phyloP scores from a whole-genome alignment of 192 early-diverging fungal species.

The Podila minutissima region DNA sequence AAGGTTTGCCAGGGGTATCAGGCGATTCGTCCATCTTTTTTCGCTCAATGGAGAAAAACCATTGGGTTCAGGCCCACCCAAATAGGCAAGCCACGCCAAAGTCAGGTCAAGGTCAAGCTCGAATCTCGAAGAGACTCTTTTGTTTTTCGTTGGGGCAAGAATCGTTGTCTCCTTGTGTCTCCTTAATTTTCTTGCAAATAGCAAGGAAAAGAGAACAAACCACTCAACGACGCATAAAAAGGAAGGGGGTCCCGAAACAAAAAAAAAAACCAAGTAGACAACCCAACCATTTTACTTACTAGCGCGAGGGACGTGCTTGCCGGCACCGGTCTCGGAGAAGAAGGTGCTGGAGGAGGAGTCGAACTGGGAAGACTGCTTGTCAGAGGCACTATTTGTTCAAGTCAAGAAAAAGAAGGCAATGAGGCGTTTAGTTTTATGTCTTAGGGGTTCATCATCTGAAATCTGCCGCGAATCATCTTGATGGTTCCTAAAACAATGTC shows the following conservation, averaged over 20 bases:
- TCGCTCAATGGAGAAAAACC: not conserved
- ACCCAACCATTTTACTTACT: slow-evolving; percentile 14
- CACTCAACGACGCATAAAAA: not conserved
- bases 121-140: not conserved
- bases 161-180: not conserved
- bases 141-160: not conserved
- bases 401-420: not conserved
- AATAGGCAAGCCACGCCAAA: no score
- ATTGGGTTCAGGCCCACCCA: not conserved
- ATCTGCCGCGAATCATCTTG: not conserved
- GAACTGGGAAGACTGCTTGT: slow-evolving; percentile 83
- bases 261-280: no score
- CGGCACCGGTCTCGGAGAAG: slow-evolving; percentile 99
- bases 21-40: not conserved
- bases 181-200: no score
- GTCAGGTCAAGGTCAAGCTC: no score
- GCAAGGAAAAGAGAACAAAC: not conserved
- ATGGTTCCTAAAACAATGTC: not conserved
- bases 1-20: not conserved
- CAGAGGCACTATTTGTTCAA: slow-evolving; percentile 60
- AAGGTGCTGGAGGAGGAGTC: slow-evolving; percentile 99
- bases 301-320: slow-evolving; percentile 99
- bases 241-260: no score
- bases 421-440: not conserved
- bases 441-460: not conserved